phyloP scores from a whole-genome alignment of 805 yeast species.

The Candida hungchunana region DNA sequence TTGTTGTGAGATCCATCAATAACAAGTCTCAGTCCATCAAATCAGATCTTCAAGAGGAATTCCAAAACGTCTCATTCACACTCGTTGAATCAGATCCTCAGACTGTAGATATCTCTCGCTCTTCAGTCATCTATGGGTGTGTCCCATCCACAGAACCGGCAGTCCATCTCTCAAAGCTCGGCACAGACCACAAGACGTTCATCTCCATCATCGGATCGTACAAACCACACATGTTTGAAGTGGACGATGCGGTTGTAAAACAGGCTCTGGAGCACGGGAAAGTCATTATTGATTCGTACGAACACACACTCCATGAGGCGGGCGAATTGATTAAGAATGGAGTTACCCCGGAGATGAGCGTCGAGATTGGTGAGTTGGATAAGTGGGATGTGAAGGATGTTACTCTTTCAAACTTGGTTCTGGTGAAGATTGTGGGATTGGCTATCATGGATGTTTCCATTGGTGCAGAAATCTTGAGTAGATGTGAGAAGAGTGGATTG shows the following conservation, averaged over 20 bases:
- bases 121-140: slow-evolving; percentile 55
- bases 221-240: slow-evolving; percentile 63
- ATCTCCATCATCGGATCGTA: slow-evolving; percentile 63
- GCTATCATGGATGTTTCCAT: slow-evolving; percentile 61
- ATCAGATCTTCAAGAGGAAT: slow-evolving; percentile 26
- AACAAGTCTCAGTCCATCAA: slow-evolving; percentile 30
- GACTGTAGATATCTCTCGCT: slow-evolving; percentile 30
- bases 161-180: slow-evolving; percentile 33
- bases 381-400: no score
- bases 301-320: slow-evolving; percentile 54
- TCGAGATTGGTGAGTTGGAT: slow-evolving; percentile 43
- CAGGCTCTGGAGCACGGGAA: slow-evolving; percentile 34
- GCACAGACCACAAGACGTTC: slow-evolving; percentile 31
- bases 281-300: slow-evolving; percentile 56
- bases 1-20: slow-evolving; percentile 42
- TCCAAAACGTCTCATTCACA: slow-evolving; percentile 27
- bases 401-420: slow-evolving; percentile 35
- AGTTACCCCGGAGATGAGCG: slow-evolving; percentile 35
- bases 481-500: slow-evolving; percentile 24
- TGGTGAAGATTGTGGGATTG: slow-evolving; percentile 57
- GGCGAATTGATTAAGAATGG: slow-evolving; percentile 56
- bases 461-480: slow-evolving; percentile 38
- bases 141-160: slow-evolving; percentile 51
- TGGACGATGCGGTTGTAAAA: slow-evolving; percentile 41
- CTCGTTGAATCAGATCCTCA: slow-evolving; percentile 17